Base-by-base conservation (phyloP, 2,329 filamentous ascomycete genomes). In the Trichoderma sp. region DNA sequence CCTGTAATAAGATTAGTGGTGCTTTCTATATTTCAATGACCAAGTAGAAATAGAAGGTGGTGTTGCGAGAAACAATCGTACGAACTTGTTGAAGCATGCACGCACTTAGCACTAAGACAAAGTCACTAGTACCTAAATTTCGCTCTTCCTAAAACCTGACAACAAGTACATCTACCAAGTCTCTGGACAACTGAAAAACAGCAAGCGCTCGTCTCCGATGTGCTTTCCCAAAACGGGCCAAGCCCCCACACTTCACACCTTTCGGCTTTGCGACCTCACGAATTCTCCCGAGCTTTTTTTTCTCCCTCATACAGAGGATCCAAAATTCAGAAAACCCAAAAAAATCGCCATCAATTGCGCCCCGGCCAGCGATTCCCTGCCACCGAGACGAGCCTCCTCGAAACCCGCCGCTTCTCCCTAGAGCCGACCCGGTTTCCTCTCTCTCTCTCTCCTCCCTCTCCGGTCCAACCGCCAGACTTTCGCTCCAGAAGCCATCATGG, bases 241-340 rank as follows among this genome's bases (percentile, higher is more conserved):
- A 84, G 83, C 79, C 80, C 75, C 59, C 65, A 66, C 29, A 41
- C 31, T 60, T 69, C 74, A 62, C 38, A 53, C 21, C 74, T 75
- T 74, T 80, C 80, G 78, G 77, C 78, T 79, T 75, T 76, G 77
- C 77, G 80, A 79, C 76, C 81, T 82, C 81, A 83, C 84, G 84
- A 85, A 80, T 85, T 84, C 83, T 84, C 83, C 85, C 86, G 86
- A 87, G 85, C 85, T 85, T 87, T 86, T 87, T 85, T 81, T 82
- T 80, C 81, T 82, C 80, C 82, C 80, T 80, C 79, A 79, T 66
- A 76, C 56, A 45, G 67, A 59, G 65, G 18, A 74, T 56, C 24
- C 62, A 66, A 74, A 65, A 66, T 41, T 24, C 27, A 35, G 38
- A 50, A 74, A 63, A 21, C 18, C 75, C 74, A 67, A 76, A 76